These are phyloP conservation scores for Globisporangium iwayamae DNA, from an alignment of 352 stramenopile genomes.

Conservation along the genomic window DNA sequence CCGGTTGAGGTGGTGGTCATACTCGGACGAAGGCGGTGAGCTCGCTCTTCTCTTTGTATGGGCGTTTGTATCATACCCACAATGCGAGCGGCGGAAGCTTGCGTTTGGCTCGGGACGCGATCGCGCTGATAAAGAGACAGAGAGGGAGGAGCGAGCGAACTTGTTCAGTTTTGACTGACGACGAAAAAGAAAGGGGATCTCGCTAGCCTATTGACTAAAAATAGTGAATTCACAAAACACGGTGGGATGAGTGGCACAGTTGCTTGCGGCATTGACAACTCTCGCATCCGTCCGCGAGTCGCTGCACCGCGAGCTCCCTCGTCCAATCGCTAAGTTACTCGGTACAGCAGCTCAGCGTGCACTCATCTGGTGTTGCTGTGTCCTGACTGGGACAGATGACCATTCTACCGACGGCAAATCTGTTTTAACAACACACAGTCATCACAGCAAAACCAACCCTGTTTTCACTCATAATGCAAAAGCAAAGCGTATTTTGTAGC, in stretches of 20 bases:
- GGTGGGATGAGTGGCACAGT: neutral
- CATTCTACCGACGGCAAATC: neutral
- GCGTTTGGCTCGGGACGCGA: neutral
- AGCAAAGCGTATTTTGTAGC: neutral
- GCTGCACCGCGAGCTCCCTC: neutral
- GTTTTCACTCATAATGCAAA: neutral
- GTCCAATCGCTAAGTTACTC: neutral
- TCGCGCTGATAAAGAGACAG: too few species aligned
- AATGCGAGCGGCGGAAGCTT: too few species aligned
- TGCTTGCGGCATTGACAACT: neutral
- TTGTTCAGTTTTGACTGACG: neutral
- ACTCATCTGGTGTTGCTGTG: neutral
- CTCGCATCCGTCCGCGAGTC: neutral
- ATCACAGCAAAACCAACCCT: neutral
- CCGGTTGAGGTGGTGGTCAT: neutral
- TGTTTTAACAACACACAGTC: neutral
- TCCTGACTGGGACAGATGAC: neutral
- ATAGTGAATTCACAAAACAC: too few species aligned
- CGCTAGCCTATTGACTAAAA: too few species aligned
- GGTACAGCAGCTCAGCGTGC: neutral
- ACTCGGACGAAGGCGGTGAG: neutral
- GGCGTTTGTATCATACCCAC: conserved; percentile 1
- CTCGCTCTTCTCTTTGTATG: neutral
- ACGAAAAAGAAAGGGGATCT: neutral
- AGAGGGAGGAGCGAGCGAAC: too few species aligned